Conservation (phyloP, 2,329 filamentous ascomycete genomes). For the Phoma sp. region DNA sequence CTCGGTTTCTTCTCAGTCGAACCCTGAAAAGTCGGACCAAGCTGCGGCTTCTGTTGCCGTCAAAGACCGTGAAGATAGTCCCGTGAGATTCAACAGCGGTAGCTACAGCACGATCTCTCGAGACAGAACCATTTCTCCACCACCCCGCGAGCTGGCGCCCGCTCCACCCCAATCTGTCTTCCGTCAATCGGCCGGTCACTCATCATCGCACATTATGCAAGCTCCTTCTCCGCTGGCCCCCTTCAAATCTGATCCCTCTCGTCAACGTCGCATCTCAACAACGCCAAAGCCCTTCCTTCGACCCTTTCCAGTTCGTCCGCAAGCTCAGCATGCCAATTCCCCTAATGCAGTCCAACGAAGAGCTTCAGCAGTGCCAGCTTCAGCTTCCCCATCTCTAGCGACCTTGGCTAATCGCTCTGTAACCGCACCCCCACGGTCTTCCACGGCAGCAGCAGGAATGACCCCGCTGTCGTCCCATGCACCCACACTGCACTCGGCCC, state of each 20-base stretch:
- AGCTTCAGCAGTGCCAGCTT: slow-evolving; percentile 31
- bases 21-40: background rate
- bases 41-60: background rate
- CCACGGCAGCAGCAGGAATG: slow-evolving; percentile 21
- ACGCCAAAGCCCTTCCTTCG: slow-evolving; percentile 46
- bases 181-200: slow-evolving; percentile 34
- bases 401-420: slow-evolving; percentile 39
- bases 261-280: slow-evolving; percentile 37
- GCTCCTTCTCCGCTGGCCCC: slow-evolving; percentile 13
- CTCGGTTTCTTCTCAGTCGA: background rate
- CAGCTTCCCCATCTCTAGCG: slow-evolving; percentile 33
- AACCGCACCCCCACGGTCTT: slow-evolving; percentile 34
- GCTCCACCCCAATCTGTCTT: slow-evolving; percentile 29
- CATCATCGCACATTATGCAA: slow-evolving; percentile 11
- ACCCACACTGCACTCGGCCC: slow-evolving; percentile 18
- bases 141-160: slow-evolving; percentile 36
- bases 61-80: slow-evolving; percentile 26
- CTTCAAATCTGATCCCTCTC: slow-evolving; percentile 16
- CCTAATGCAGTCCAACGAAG: slow-evolving; percentile 38
- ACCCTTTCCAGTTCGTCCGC: slow-evolving; percentile 45
- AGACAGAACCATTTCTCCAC: slow-evolving; percentile 36
- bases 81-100: slow-evolving; percentile 31
- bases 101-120: slow-evolving; percentile 37
- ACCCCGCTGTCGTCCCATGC: slow-evolving; percentile 18
- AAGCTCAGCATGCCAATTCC: slow-evolving; percentile 37